A percentile compares a stretch with the other conserved stretches of the same genome.
Conservation (phyloP, 2,329 filamentous ascomycete genomes). For the Fusarium sp. region DNA sequence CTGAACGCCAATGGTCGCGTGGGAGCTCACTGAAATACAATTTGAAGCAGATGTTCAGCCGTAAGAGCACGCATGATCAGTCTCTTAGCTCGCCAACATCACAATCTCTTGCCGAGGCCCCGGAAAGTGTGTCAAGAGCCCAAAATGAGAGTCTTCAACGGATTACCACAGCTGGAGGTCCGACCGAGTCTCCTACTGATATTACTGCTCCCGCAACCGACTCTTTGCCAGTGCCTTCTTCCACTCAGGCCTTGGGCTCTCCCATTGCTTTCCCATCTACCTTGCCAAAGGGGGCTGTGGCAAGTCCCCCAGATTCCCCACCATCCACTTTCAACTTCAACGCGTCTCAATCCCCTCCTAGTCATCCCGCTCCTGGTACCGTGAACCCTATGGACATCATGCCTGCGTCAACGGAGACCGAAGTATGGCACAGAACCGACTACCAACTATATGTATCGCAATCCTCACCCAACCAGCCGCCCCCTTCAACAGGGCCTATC, state of each 20-base stretch:
- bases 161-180: slow-evolving; percentile 38
- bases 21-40: slow-evolving; percentile 52
- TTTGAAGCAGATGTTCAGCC: slow-evolving; percentile 51
- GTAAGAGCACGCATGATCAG: slow-evolving; percentile 49
- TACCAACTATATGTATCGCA: slow-evolving; percentile 49
- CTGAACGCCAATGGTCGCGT: slow-evolving; percentile 45
- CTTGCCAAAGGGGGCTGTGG: slow-evolving; percentile 27
- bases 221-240: slow-evolving; percentile 20
- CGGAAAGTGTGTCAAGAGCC: slow-evolving; percentile 14
- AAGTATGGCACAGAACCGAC: slow-evolving; percentile 53
- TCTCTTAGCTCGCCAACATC: slow-evolving; percentile 45
- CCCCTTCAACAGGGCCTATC: slow-evolving; percentile 18
- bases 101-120: slow-evolving; percentile 26
- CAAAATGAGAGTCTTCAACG: slow-evolving; percentile 38
- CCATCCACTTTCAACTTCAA: slow-evolving; percentile 38
- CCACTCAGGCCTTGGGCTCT: slow-evolving; percentile 35
- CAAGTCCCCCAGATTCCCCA: slow-evolving; percentile 44
- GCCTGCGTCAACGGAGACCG: slow-evolving; percentile 55
- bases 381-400: slow-evolving; percentile 67
- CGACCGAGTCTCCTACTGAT: slow-evolving; percentile 49
- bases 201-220: slow-evolving; percentile 35
- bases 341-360: slow-evolving; percentile 46
- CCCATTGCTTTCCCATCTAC: slow-evolving; percentile 36
- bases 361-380: slow-evolving; percentile 56
- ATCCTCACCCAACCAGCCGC: slow-evolving; percentile 38